Base-by-base conservation (phyloP, 257 asterid species). In the Solanum piurae region DNA sequence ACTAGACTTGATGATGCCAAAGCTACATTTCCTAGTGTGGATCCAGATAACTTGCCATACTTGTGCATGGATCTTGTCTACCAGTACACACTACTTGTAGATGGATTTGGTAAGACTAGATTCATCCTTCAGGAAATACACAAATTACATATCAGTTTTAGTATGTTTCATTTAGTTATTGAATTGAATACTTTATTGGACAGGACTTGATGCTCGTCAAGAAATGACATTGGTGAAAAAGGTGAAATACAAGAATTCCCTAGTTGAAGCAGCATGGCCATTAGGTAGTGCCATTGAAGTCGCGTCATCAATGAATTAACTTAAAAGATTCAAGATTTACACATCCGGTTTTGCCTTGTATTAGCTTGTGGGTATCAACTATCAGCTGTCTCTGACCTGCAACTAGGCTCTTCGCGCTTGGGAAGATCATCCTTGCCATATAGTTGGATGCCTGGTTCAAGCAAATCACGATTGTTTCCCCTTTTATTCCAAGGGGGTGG, bases 41-140 rank as follows among this genome's bases (percentile, higher is more conserved):
- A 92, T 46, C 84, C 87, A 34, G 95, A 97, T 42, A 95, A 95
- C 92, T 93, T 95, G 85, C 99, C 99, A 3, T 97, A 86, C 93
- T 89, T 97, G 91, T 97, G 99, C 95, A 95, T 97, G 99, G 99
- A 97, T 91, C 98, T 97, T 69, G 93, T 93, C 23, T 97, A 95
- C 89, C 98, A 97, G 90, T 93, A 91, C 91, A 93, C 98, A 6
- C 90, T 95, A 89, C 99, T 97, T 85, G 98, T 95, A 9, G 94
- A 97, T 74, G 99, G 99, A 38, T 95, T 97, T 90, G 99, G 99
- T 97, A 86, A 89, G 98, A 72, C 80, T 75, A 38, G 80, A 2
- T 25, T 84, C 37, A 55, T 55, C 29, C 73, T 86, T 76, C 74
- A 29, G 46, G 23, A 83, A 88, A 23, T 25, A 71, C 25, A 66